Evolutionary conservation across 83 land plant genomes (phyloP), one percentile per base, ranked within the genome.

Genomic region (Picea abies): DNA sequence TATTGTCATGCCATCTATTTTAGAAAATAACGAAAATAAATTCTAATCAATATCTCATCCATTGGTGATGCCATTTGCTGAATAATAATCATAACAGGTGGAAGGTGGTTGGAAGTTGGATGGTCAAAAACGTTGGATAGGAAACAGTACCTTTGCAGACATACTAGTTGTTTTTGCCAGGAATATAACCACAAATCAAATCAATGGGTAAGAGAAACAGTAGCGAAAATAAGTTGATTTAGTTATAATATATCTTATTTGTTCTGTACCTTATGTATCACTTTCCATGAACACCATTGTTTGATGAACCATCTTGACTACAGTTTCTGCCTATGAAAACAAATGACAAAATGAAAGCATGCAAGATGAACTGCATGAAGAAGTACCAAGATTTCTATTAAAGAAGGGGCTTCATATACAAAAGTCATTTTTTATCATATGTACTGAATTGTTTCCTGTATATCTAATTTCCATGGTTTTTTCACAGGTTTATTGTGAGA

Each of bases 61-160:
- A 32, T 7, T 70, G 9, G 47, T 39, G 56, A 52, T 52, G 56
- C 12, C 56, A 10, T 52, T 52, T 52, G 0, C 56, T 52, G 56
- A 11, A 19, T 70, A 20, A 26, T 44, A 47, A 76, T 19, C 39
- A 8, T 29, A 78, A 71, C 90, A 96, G 98, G 96, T 95, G 2
- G 81, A 85, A 70, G 99, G 96, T 80, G 99, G 99, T 60, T 96
- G 96, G 99, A 61, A 87, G 60, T 83, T 96, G 76, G 92, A 93
- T 85, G 98, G 99, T 4, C 96, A 95, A 82, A 94, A 96, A 81
- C 92, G 99, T 35, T 96, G 98, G 99, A 96, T 96, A 79, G 99
- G 99, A 79, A 96, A 96, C 82, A 93, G 94, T 78, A 96, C 99
- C 3, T 95, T 96, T 95, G 96, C 98, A 67, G 98, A 96, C 87